Evolutionary conservation across 2,329 filamentous ascomycete genomes (phyloP), one percentile per base, ranked within the genome.

Genomic region (Ophiosphaerella herpotricha): DNA sequence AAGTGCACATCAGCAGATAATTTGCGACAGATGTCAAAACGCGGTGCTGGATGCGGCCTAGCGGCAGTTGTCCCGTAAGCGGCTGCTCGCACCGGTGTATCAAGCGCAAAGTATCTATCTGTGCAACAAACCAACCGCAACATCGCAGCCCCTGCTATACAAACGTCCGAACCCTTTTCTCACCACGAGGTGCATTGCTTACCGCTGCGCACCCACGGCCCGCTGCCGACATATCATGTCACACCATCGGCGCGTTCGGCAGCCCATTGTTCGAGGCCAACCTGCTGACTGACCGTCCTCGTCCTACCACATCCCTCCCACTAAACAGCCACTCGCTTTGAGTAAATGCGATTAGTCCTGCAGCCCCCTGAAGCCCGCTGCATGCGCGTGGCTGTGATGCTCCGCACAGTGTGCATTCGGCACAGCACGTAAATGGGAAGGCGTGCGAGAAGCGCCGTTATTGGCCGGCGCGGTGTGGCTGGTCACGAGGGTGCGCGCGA

Each of bases 11-110:
- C 58, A 69, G 62, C 61, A 66, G 61, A 66, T 60, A 59, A 57
- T 61, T 64, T 65, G 59, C 57, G 51, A 65, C 57, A 60, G 48
- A 66, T 55, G 53, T 60, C 59, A 52, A 61, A 60, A 61, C 52
- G 52, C 56, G 54, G 46, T 38, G 45, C 59, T 57, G 40, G 35
- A 47, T 54, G 46, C 34, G 62, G 59, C 39, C 58, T 67, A 68
- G 63, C 52, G 53, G 43, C 38, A 44, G 43, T 46, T 38, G 18
- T 44, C 29, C 48, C 45, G 36, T 51, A 49, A 51, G 41, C 32
- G 32, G 18, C n/a, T 13, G 29, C 16, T 46, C 50, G 47, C 26
- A 29, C 26, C 18, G 18, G 18, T 21, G 18, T 21, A 21, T 21
- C 18, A 21, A 21, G 26, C 11, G 11, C 26, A 29, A 29, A 29